Percentiles rank a stretch among this genome's conserved stretches.
These are phyloP conservation scores for Geotrichum bryndzae DNA, from an alignment of 1,139 yeast species.

Conservation along the genomic window DNA sequence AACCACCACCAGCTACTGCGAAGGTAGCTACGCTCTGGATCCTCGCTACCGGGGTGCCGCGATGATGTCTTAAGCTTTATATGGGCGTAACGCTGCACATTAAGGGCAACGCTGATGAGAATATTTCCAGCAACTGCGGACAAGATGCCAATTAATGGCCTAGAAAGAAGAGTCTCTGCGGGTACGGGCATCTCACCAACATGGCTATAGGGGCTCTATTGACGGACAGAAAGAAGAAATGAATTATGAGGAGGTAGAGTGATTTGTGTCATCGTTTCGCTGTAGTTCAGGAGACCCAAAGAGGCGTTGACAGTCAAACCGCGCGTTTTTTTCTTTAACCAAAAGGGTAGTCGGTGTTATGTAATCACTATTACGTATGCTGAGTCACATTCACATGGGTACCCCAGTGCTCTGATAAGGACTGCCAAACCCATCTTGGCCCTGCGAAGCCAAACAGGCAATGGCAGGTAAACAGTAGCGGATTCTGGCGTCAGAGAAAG, in stretches of 20 bases:
- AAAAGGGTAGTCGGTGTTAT: background rate
- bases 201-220: background rate
- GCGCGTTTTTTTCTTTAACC: background rate
- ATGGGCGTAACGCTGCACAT: conserved; percentile 36
- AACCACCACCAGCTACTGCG: conserved; percentile 38
- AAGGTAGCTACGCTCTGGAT: conserved; percentile 21
- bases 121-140: conserved; percentile 36
- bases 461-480: too few relatives aligned
- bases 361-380: background rate
- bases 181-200: background rate
- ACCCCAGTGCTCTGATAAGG: background rate
- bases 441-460: background rate
- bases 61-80: conserved; percentile 18
- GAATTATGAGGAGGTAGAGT: background rate
- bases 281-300: background rate
- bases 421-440: background rate
- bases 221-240: background rate
- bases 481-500: too few relatives aligned
- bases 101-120: conserved; percentile 36
- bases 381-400: background rate
- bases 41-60: conserved; percentile 13
- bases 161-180: background rate
- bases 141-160: background rate
- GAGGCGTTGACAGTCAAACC: background rate
- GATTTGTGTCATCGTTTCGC: background rate